Conservation (phyloP, 768 basidiomycete genomes). For the Leccinum uliginosum region DNA sequence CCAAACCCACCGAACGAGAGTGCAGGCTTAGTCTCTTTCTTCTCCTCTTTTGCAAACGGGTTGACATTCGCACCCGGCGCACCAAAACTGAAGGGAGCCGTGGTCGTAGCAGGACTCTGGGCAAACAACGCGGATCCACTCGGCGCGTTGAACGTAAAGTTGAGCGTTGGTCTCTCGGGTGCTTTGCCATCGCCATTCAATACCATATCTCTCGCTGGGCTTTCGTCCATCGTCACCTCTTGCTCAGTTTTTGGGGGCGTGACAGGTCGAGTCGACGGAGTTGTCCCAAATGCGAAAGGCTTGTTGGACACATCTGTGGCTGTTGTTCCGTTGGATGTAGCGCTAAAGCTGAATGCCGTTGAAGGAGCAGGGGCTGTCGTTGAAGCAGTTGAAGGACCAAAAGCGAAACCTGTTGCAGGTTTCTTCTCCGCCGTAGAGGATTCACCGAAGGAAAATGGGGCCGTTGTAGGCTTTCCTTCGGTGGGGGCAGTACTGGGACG, state of each 20-base stretch:
- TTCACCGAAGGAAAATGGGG: constrained; percentile 28
- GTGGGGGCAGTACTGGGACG: constrained; percentile 18
- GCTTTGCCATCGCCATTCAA: constrained; percentile 36
- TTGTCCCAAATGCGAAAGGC: constrained; percentile 50
- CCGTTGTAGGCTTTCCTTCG: constrained; percentile 21
- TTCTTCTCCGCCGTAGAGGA: constrained; percentile 35
- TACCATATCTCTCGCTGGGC: constrained; percentile 63
- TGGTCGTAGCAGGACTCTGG: constrained; percentile 30
- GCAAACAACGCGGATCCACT: constrained; percentile 34
- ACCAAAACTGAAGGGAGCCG: constrained; percentile 34
- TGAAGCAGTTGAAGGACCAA: constrained; percentile 36
- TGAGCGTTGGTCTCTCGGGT: constrained; percentile 38
- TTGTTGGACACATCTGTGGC: constrained; percentile 45
- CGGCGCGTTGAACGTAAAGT: constrained; percentile 46
- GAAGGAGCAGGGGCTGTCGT: constrained; percentile 31
- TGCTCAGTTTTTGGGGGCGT: constrained; percentile 66
- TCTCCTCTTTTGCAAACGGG: constrained; percentile 48
- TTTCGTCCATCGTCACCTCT: constrained; percentile 79
- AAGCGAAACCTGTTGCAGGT: constrained; percentile 37
- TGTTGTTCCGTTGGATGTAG: constrained; percentile 31
- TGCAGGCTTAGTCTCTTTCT: constrained; percentile 41
- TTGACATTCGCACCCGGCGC: constrained; percentile 31
- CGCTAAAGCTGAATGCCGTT: constrained; percentile 45
- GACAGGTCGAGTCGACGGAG: constrained; percentile 42
- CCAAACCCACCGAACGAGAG: constrained; percentile 47